These are phyloP conservation scores for Panaeolus cyanescens DNA, from an alignment of 768 basidiomycete species.

Conservation along the genomic window DNA sequence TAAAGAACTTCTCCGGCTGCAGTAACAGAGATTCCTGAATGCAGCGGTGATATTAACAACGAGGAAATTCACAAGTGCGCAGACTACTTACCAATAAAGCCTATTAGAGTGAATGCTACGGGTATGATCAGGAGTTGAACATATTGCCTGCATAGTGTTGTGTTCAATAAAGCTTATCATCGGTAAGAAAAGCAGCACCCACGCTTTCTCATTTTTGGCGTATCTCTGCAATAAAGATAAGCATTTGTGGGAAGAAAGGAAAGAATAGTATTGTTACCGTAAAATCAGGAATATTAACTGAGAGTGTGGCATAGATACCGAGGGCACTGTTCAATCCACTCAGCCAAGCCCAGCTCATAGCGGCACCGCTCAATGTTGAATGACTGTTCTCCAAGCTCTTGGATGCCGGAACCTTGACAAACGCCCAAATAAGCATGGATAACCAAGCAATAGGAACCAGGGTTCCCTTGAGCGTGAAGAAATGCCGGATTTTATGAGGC, in stretches of 20 bases:
- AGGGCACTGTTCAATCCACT: constrained; percentile 75
- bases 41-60: not conserved
- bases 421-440: constrained; percentile 79
- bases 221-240: constrained; percentile 53
- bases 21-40: constrained; percentile 70
- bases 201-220: constrained; percentile 68
- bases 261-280: constrained; percentile 36
- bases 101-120: constrained; percentile 70
- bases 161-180: not conserved
- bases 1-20: constrained; percentile 75
- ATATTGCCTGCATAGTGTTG: constrained; percentile 57
- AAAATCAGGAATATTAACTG: constrained; percentile 87
- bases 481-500: constrained; percentile 73
- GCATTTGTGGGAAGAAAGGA: not conserved
- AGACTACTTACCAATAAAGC: constrained; percentile 54
- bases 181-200: constrained; percentile 19
- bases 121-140: constrained; percentile 79
- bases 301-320: constrained; percentile 71
- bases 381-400: constrained; percentile 58
- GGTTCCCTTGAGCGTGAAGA: constrained; percentile 72
- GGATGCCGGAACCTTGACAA: constrained; percentile 65
- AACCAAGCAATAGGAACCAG: constrained; percentile 68
- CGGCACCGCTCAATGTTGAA: constrained; percentile 50
- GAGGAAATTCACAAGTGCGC: not conserved
- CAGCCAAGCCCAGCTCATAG: constrained; percentile 79